Evolutionary conservation across 2,329 filamentous ascomycete species (phyloP), one percentile per base, ranked within the genome.

Genomic region (Pseudogymnoascus sp.): DNA sequence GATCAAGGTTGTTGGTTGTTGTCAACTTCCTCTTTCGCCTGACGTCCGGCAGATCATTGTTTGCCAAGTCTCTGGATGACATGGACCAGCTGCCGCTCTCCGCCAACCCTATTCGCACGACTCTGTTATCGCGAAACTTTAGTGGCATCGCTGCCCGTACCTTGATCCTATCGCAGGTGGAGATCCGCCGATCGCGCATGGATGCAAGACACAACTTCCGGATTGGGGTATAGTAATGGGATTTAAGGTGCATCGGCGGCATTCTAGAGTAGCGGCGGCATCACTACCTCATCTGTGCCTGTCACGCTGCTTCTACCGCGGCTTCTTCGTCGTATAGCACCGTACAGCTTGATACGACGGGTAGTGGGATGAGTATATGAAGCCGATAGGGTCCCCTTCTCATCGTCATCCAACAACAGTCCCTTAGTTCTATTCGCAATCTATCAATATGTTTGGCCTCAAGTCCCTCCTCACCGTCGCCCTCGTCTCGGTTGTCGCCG

Each of bases 401-500:
- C 28, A 33, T 56, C 50, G 28, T 22, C n/a, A 56, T 56, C 50
- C 50, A 56, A 6, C 28, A 56, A 56, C 50, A 28, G 8, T 11
- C 28, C 28, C 16, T 35, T 6, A 33, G 50, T 56, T 35, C 28
- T 14, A 56, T 56, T 10, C 50, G 7, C 16, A 56, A 41, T 46
- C 59, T 19, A 61, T 43, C 59, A 40, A 14, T 4, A 38, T 61
- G 35, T 43, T 61, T 16, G 59, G 35, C 35, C 35, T 40, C 31
- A 56, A 56, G 50, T 22, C 50, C 31, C 53, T 66, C 22, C 61
- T 63, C 33, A 38, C 62, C 11, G 37, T 59, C 24, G 56, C 64
- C 37, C 65, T 66, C 24, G 22, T 66, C 31, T 40, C 63, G 19
- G 50, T 28, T 3, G 56, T 63, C 24, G 59, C 53, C 33, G 33